A percentile compares a stretch with the other conserved stretches of the same genome.
phyloP scores from a whole-genome alignment of 768 basidiomycete genomes.

The Amanita phalloides region DNA sequence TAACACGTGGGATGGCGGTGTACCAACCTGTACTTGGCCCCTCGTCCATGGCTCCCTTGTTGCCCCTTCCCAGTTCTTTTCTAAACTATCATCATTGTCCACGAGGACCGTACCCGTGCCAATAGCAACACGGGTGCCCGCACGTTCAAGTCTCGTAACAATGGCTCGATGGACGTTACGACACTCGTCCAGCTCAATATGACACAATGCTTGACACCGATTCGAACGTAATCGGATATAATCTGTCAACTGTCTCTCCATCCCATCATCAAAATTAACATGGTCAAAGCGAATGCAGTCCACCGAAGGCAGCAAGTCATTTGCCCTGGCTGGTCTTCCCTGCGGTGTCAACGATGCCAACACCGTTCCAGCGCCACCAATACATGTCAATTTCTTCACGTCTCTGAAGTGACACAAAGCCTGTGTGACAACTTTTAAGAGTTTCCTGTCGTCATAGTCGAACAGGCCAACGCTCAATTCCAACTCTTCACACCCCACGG shows the following conservation, averaged over 20 bases:
- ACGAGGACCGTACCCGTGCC: not conserved
- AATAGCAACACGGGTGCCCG: not conserved
- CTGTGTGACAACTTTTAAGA: not conserved
- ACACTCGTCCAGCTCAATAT: not conserved
- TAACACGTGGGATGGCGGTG: not conserved
- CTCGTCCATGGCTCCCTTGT: not conserved
- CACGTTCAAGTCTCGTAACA: not conserved
- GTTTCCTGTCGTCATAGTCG: not conserved
- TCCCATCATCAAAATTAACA: not conserved
- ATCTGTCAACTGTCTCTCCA: not conserved
- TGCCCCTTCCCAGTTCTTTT: not conserved
- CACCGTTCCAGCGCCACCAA: not conserved
- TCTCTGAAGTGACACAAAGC: not conserved
- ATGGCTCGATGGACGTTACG: not conserved
- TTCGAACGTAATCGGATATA: not conserved
- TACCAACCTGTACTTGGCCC: not conserved
- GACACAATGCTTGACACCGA: not conserved
- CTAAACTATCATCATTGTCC: not conserved
- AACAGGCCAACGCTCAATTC: slow-evolving; percentile 1
- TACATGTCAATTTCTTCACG: not conserved
- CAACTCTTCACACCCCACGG: not conserved
- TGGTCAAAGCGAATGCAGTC: not conserved
- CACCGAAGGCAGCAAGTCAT: not conserved
- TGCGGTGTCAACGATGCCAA: not conserved
- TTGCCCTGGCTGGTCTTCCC: not conserved